Percentiles rank a stretch among this genome's conserved stretches.
These are phyloP conservation scores for Ogataea salicorniae DNA, from an alignment of 805 yeast genomes.

Conservation along the genomic window DNA sequence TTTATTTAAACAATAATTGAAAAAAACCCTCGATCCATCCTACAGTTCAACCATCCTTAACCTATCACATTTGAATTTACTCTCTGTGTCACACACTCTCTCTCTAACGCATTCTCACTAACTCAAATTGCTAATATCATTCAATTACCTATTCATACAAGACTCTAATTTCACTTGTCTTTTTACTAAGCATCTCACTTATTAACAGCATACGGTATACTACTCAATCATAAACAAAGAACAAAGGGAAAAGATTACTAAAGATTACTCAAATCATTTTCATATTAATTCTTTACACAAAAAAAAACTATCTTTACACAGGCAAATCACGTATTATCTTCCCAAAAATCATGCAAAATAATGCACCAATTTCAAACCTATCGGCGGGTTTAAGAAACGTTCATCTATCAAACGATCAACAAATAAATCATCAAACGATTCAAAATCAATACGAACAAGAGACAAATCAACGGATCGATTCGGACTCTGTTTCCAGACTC, in stretches of 20 bases:
- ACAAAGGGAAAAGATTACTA: background rate
- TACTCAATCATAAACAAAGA: background rate
- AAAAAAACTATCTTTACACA: no score
- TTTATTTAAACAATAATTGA: no score
- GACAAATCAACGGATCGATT: conserved; percentile 36
- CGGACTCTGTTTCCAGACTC: conserved; percentile 51
- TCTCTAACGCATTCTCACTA: background rate
- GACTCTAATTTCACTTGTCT: no score
- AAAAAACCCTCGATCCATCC: no score
- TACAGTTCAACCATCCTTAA: no score
- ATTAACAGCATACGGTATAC: no score
- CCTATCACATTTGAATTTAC: background rate
- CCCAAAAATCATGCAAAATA: conserved; percentile 1
- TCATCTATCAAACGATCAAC: conserved; percentile 25
- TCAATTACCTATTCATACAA: background rate
- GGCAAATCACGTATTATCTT: no score
- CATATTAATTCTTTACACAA: no score
- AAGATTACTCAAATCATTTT: no score
- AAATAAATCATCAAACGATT: conserved; percentile 33
- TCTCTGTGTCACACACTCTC: background rate
- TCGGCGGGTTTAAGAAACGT: conserved; percentile 37
- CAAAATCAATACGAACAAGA: conserved; percentile 41
- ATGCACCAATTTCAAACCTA: conserved; percentile 33
- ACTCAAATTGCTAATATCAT: background rate
- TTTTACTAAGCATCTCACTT: no score